Evolutionary conservation across 1,139 yeast species (phyloP), one percentile per base, ranked within the genome.

Genomic region (Debaryomycetaceae sp.): DNA sequence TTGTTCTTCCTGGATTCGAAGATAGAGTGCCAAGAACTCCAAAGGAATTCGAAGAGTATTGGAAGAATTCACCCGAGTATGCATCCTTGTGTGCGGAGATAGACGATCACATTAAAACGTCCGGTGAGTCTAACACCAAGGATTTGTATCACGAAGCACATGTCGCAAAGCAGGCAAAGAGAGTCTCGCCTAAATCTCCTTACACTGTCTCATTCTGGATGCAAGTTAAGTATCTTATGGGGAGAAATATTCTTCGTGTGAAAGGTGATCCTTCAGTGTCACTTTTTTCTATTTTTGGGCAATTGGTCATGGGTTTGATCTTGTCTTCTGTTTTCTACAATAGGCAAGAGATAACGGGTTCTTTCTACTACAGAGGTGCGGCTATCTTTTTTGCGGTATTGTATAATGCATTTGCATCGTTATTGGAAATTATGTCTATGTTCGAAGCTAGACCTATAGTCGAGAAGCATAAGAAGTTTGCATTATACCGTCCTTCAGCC

Each of bases 401-500:
- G 54, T 80, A 75, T 59, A 79, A 78, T 62, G 78, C 85, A 30
- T 72, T 81, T 54, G 65, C 81, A 7, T 75, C 85, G 7, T 60
- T 80, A 51, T 79, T 83, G 54, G 85, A 80, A 64, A 79, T 81
- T 55, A 70, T 81, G 45, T 63, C 75, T 43, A 68, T 80, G 41
- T 83, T 76, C 53, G 80, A 78, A 43, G 73, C 78, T 42, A 75
- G 87, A 58, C 80, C 81, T 20, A 77, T 82, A 55, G 70, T 81
- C 41, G 78, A 78, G 49, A 83, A 82, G 59, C 88, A 83, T 54
- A 79, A 78, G 53, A 72, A 78, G 27, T 82, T 78, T 57, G 82
- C 86, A 5, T 71, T 83, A 62, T 83, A 83, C 54, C 82, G 81
- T 49, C 80, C 84, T 33, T 77, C 86, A 35, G 84, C 84, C n/a